A percentile compares a stretch with the other conserved stretches of the same genome.
These are phyloP conservation scores for Cicer yamashitae DNA, from an alignment of 306 rosid genomes.

Conservation along the genomic window DNA sequence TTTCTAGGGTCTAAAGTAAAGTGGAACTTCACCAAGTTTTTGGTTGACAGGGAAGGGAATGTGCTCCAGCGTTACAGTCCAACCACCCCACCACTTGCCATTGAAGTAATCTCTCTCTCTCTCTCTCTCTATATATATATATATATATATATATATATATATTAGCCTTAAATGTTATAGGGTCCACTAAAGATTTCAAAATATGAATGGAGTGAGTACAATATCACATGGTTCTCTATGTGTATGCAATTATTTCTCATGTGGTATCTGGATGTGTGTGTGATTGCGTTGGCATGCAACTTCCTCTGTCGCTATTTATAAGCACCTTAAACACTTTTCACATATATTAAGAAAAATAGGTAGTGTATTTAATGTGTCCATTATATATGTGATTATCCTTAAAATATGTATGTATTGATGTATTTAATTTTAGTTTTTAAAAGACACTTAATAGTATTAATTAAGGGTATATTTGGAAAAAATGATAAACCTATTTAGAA, in stretches of 20 bases:
- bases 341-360: too few species aligned
- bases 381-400: too few species aligned
- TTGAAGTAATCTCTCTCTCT: slow-evolving; percentile 64
- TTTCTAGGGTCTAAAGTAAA: slow-evolving; percentile 70
- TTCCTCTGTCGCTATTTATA: too few species aligned
- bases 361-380: too few species aligned
- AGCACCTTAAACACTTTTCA: too few species aligned
- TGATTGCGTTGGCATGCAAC: too few species aligned
- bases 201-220: slow-evolving; percentile 27
- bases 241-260: slow-evolving; percentile 32
- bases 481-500: too few species aligned
- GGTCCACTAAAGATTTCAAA: slow-evolving; percentile 3
- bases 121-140: neutral
- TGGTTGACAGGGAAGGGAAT: slow-evolving; percentile 70
- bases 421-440: too few species aligned
- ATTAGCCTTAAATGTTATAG: neutral
- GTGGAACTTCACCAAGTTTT: slow-evolving; percentile 97
- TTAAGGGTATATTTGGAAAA: too few species aligned
- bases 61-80: slow-evolving; percentile 67
- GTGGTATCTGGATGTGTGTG: neutral
- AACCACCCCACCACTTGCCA: slow-evolving; percentile 62
- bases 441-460: too few species aligned
- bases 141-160: too few species aligned
- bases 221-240: slow-evolving; percentile 10
- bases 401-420: too few species aligned